These are phyloP conservation scores for Crucibulum laeve DNA, from an alignment of 768 basidiomycete genomes.

Conservation along the genomic window DNA sequence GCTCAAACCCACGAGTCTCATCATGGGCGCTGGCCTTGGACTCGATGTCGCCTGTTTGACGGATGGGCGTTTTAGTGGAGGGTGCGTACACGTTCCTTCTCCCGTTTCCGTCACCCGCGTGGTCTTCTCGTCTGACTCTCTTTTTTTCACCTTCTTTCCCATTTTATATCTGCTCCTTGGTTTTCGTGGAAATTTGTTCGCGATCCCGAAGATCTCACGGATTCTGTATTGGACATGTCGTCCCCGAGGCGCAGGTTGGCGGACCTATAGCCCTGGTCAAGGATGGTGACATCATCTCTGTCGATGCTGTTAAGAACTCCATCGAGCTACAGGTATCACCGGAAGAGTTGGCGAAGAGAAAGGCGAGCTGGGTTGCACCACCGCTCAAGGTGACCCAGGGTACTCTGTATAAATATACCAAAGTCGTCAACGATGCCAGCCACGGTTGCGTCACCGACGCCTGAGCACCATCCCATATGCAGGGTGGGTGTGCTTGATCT, in stretches of 20 bases:
- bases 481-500: not conserved
- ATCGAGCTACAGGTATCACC: slow-evolving; percentile 74
- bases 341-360: slow-evolving; percentile 74
- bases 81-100: slow-evolving; percentile 48
- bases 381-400: slow-evolving; percentile 82
- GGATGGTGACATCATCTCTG: slow-evolving; percentile 83
- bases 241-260: slow-evolving; percentile 92
- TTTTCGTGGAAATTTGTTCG: not conserved
- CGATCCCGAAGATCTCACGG: slow-evolving; percentile 75
- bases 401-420: slow-evolving; percentile 86
- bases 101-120: slow-evolving; percentile 6
- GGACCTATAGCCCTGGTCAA: slow-evolving; percentile 89
- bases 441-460: slow-evolving; percentile 90
- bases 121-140: not conserved
- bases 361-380: slow-evolving; percentile 74
- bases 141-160: not conserved
- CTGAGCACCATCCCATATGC: too few relatives aligned
- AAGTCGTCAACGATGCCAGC: slow-evolving; percentile 86
- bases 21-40: slow-evolving; percentile 98
- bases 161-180: not conserved
- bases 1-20: slow-evolving; percentile 95
- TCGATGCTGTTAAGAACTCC: slow-evolving; percentile 85
- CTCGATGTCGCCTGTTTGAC: slow-evolving; percentile 95
- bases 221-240: slow-evolving; percentile 95
- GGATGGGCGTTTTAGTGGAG: slow-evolving; percentile 97